Percentiles rank a stretch among this genome's conserved stretches.
Evolutionary conservation across 2,329 filamentous ascomycete species (phyloP).

Genomic region (Aspergillus intermedius): DNA sequence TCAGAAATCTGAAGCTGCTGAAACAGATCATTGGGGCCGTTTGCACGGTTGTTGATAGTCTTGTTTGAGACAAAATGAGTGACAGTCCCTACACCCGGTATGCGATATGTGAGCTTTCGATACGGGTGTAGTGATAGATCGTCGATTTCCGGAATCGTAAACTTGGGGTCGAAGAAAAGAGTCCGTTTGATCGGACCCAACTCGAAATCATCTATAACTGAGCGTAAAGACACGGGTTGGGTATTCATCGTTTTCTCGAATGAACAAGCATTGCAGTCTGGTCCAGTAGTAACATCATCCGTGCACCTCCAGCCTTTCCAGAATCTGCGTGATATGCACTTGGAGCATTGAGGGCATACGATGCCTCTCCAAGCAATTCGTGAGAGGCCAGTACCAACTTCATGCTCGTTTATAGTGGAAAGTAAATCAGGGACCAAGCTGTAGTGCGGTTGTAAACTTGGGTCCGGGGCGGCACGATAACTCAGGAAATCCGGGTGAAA

Average conservation of each 20-base stretch:
- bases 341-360: conserved; percentile 58
- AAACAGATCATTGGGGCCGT: conserved; percentile 59
- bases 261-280: conserved; percentile 39
- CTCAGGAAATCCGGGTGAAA: conserved; percentile 56
- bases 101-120: conserved; percentile 26
- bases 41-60: conserved; percentile 44
- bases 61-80: conserved; percentile 53
- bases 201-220: conserved; percentile 26
- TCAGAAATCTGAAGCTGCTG: conserved; percentile 39
- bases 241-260: conserved; percentile 36
- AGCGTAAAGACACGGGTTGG: conserved; percentile 23
- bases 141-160: conserved; percentile 23
- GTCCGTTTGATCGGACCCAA: conserved; percentile 22
- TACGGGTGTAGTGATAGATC: conserved; percentile 24
- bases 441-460: conserved; percentile 29
- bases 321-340: conserved; percentile 54
- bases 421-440: conserved; percentile 37
- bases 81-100: conserved; percentile 39
- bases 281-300: conserved; percentile 7
- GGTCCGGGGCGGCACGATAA: conserved; percentile 43
- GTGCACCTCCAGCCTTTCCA: conserved; percentile 60
- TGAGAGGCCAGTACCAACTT: conserved; percentile 42
- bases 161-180: conserved; percentile 20
- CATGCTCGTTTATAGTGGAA: conserved; percentile 29
- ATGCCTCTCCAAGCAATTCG: conserved; percentile 55